Evolutionary conservation across 176 grass and related monocot species (phyloP), one percentile per base, ranked within the genome.

Genomic region (Hsuehochloa calcarea): DNA sequence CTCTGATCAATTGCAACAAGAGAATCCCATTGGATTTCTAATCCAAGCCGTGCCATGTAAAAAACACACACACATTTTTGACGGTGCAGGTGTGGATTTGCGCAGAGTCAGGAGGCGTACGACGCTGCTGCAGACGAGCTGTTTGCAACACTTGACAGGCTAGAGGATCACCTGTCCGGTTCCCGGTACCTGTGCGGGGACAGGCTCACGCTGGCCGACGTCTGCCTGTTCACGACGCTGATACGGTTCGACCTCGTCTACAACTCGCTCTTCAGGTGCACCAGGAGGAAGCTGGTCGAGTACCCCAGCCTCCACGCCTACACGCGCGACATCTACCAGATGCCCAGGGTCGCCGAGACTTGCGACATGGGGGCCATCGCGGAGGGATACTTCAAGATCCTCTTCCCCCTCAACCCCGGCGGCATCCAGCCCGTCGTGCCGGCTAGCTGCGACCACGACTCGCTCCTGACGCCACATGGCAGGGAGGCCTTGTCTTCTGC

Each of bases 181-280:
- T 85, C 84, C 20, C 93, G 93, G 17, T 94, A 89, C 87, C 81
- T 95, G 55, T 98, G 96, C 79, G 96, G 93, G 17, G 78, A 75
- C 80, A 46, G 72, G 63, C 66, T 92, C 14, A 98, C 96, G 70
- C 77, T 98, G 10, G 93, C 93, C 40, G 96, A 98, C 81, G 88
- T 98, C 6, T 98, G 96, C 93, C 82, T 98, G 43, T 98, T 98
- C 85, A 98, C 96, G 40, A 95, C 96, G 46, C 84, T 95, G 56
- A 90, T 95, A 40, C 82, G 96, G 26, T 95, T 98, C 41, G 96
- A 98, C 86, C 89, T 92, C 64, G 93, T 70, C 31, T 98, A 94
- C 74, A 94, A 88, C 87, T 84, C 86, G 40, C 91, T 95, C 79
- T 98, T 98, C 89, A 91, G 94, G 87, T 98, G 96, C 93, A 93